phyloP scores from a whole-genome alignment of 2,329 filamentous ascomycete genomes.

The Bisporella sp. region DNA sequence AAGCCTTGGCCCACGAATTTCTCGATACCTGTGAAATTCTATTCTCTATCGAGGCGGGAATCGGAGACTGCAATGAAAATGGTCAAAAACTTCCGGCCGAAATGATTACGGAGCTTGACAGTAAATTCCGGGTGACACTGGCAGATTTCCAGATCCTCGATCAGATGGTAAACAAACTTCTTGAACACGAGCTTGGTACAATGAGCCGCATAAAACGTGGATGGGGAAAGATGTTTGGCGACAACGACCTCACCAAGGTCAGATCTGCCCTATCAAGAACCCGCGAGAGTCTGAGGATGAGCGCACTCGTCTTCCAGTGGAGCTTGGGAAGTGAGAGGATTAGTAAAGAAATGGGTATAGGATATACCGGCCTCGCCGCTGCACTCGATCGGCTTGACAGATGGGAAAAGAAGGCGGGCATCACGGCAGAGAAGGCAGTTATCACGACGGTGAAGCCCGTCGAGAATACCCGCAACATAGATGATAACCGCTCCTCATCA shows the following conservation, averaged over 20 bases:
- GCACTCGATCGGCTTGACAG: conserved; percentile 47
- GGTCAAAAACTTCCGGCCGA: conserved; percentile 50
- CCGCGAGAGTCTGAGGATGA: conserved; percentile 56
- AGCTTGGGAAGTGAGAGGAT: conserved; percentile 51
- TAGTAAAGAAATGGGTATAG: conserved; percentile 55
- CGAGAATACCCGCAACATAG: too few relatives aligned
- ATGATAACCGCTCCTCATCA: too few relatives aligned
- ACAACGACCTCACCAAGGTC: conserved; percentile 56
- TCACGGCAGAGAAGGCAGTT: too few relatives aligned
- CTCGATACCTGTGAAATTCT: conserved; percentile 60
- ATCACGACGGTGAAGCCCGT: too few relatives aligned
- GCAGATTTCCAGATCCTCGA: conserved; percentile 57
- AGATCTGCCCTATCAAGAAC: conserved; percentile 48
- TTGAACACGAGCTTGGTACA: conserved; percentile 12
- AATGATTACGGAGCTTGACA: conserved; percentile 55
- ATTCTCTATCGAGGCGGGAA: conserved; percentile 61
- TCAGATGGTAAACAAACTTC: conserved; percentile 53
- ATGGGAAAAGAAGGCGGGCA: too few relatives aligned
- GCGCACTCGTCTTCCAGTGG: conserved; percentile 59
- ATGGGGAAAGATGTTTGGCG: conserved; percentile 56
- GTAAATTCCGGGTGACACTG: conserved; percentile 54
- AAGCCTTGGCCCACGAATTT: conserved; percentile 56
- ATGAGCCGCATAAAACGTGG: conserved; percentile 36
- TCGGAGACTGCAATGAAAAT: conserved; percentile 45
- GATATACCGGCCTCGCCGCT: conserved; percentile 59